Evolutionary conservation across 208 protist genomes (phyloP).

Genomic region (Acanthamoeba royreba): DNA sequence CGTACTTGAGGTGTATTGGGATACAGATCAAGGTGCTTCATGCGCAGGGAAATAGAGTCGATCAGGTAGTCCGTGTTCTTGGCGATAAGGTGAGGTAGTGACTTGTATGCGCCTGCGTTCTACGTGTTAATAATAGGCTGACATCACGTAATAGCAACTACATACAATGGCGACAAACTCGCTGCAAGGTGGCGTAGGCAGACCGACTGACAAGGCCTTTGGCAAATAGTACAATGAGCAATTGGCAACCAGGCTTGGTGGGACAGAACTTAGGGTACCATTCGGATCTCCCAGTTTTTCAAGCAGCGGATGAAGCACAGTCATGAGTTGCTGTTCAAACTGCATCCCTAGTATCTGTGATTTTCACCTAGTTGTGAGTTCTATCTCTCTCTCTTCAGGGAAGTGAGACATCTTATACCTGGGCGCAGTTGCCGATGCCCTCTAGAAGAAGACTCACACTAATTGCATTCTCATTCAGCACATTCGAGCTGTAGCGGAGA

Average conservation of each 20-base stretch:
- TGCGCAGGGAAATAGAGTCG: constrained; percentile 31
- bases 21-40: not conserved
- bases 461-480: constrained; percentile 13
- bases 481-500: not conserved
- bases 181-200: not conserved
- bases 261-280: not conserved
- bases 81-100: not conserved
- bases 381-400: not conserved
- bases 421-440: not conserved
- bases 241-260: not conserved
- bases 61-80: constrained; percentile 44
- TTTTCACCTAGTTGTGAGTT: not conserved
- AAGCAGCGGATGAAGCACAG: constrained; percentile 2
- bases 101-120: not conserved
- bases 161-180: not conserved
- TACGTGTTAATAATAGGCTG: not conserved
- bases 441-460: not conserved
- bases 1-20: constrained; percentile 25
- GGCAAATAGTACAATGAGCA: not conserved
- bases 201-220: not conserved
- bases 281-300: constrained; percentile 9
- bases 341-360: not conserved
- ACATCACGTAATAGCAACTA: not conserved
- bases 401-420: not conserved
- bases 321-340: constrained; percentile 9